phyloP scores from a whole-genome alignment of 768 basidiomycete genomes.

The Russula virescens region DNA sequence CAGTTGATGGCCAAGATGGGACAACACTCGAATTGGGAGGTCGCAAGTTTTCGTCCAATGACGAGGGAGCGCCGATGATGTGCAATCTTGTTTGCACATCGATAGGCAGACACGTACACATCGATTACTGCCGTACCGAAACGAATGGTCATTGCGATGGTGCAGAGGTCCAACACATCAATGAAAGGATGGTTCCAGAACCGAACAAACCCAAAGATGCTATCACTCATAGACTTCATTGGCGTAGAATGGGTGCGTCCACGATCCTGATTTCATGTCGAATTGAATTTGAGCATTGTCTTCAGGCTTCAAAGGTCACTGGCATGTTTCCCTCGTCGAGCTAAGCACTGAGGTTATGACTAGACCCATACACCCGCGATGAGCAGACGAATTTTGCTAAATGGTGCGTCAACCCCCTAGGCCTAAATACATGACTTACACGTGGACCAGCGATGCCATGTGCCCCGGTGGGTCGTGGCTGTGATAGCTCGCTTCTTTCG shows the following conservation, averaged over 20 bases:
- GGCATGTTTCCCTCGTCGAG: background rate
- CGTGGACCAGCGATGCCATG: conserved; percentile 40
- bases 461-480: conserved; percentile 37
- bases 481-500: background rate
- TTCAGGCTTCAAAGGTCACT: conserved; percentile 46
- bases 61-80: conserved; percentile 59
- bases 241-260: conserved; percentile 49
- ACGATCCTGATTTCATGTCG: conserved; percentile 8
- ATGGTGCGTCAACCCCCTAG: conserved; percentile 36
- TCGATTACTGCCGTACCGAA: conserved; percentile 48
- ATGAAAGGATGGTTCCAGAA: conserved; percentile 38
- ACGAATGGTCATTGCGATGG: conserved; percentile 35
- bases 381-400: conserved; percentile 48
- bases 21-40: conserved; percentile 49
- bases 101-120: conserved; percentile 52
- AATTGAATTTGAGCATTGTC: background rate
- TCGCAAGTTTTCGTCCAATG: conserved; percentile 46
- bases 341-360: background rate
- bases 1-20: conserved; percentile 48
- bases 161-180: conserved; percentile 43
- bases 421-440: background rate
- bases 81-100: conserved; percentile 51
- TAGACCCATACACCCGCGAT: conserved; percentile 55
- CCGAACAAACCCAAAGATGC: conserved; percentile 46
- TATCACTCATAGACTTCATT: conserved; percentile 49